These are phyloP conservation scores for Zychaea mexicana DNA, from an alignment of 371 early-diverging fungal genomes.

Conservation along the genomic window DNA sequence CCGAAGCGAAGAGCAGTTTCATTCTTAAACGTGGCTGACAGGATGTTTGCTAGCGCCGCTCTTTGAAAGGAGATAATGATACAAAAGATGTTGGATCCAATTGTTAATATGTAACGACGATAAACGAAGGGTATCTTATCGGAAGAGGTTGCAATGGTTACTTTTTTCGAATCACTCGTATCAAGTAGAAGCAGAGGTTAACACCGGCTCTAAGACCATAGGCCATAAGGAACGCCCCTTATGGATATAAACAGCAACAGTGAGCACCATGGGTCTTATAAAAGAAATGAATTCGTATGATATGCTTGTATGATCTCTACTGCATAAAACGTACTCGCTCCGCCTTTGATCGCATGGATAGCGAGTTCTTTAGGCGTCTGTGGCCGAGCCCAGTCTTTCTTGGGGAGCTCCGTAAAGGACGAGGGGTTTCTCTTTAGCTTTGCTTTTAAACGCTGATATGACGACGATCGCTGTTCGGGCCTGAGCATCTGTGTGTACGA, in stretches of 20 bases:
- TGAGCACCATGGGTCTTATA: neutral
- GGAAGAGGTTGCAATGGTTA: no score
- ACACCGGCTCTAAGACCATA: slow-evolving; percentile 53
- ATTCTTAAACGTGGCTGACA: slow-evolving; percentile 53
- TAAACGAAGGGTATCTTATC: no score
- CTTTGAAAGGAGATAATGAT: slow-evolving; percentile 21
- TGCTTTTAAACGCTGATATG: slow-evolving; percentile 42
- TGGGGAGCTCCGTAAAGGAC: slow-evolving; percentile 23
- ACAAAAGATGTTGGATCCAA: neutral
- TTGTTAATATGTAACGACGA: slow-evolving; percentile 5
- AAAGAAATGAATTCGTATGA: neutral
- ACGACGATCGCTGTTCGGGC: slow-evolving; percentile 17
- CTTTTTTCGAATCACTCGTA: slow-evolving; percentile 49
- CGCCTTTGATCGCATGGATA: slow-evolving; percentile 52
- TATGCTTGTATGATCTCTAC: neutral
- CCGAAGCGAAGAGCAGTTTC: slow-evolving; percentile 66
- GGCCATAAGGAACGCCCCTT: slow-evolving; percentile 52
- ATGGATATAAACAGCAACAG: neutral
- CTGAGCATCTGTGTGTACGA: neutral
- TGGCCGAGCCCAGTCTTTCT: slow-evolving; percentile 44
- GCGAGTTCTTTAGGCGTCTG: slow-evolving; percentile 30
- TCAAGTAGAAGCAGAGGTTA: slow-evolving; percentile 49
- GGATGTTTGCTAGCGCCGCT: slow-evolving; percentile 39
- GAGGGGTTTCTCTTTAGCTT: slow-evolving; percentile 43
- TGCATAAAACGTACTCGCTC: slow-evolving; percentile 34